phyloP scores from a whole-genome alignment of 768 basidiomycete species.

The Rhodosporidiobolus sp. region DNA sequence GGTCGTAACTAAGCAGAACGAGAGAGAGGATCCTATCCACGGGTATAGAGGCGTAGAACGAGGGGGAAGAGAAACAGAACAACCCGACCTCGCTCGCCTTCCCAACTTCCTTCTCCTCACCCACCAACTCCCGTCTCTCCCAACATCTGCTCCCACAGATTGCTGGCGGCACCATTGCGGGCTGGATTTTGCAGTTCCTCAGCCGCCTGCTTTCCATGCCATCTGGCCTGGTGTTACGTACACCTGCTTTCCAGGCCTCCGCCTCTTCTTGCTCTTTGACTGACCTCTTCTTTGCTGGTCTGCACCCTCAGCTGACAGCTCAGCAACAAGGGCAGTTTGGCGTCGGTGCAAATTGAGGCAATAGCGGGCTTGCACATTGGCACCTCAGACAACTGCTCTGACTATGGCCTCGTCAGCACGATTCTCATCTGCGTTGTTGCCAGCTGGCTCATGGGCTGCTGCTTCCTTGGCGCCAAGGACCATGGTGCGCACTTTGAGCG shows the following conservation, averaged over 20 bases:
- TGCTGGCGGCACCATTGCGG: conserved; percentile 21
- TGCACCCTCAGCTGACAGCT: too few species aligned
- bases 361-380: conserved; percentile 61
- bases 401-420: conserved; percentile 27
- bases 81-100: too few species aligned
- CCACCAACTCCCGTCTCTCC: too few species aligned
- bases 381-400: conserved; percentile 50
- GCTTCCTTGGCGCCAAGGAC: conserved; percentile 73
- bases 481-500: conserved; percentile 81
- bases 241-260: too few species aligned
- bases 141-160: too few species aligned
- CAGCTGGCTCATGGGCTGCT: conserved; percentile 70
- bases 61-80: too few species aligned
- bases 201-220: conserved; percentile 82
- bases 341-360: conserved; percentile 74
- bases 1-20: too few species aligned
- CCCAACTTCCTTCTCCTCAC: too few species aligned
- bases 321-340: conserved; percentile 72
- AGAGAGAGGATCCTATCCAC: too few species aligned
- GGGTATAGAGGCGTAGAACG: too few species aligned
- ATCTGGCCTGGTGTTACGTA: conserved; percentile 66
- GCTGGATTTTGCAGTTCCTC: conserved; percentile 62
- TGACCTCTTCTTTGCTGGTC: too few species aligned
- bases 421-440: conserved; percentile 54
- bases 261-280: too few species aligned